phyloP scores from a whole-genome alignment of 768 basidiomycete species.

The Antrodiella citrinella region DNA sequence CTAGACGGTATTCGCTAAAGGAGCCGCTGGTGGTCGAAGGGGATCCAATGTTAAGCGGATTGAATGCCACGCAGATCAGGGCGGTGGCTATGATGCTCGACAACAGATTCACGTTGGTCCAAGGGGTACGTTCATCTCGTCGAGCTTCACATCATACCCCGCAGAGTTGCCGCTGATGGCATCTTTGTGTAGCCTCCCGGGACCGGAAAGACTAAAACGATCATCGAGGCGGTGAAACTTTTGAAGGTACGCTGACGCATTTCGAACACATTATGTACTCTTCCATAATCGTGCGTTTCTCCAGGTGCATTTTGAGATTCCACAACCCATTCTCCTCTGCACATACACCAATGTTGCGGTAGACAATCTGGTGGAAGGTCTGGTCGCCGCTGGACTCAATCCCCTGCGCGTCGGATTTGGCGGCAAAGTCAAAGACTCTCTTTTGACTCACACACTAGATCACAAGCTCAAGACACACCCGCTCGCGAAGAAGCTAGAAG shows the following conservation, averaged over 20 bases:
- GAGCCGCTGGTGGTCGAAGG: slow-evolving; percentile 65
- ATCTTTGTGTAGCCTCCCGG: slow-evolving; percentile 63
- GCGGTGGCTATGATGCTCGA: slow-evolving; percentile 87
- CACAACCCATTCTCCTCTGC: slow-evolving; percentile 82
- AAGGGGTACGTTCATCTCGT: slow-evolving; percentile 79
- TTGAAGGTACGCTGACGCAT: slow-evolving; percentile 52
- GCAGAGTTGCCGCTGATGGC: slow-evolving; percentile 1
- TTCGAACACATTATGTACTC: too few species aligned
- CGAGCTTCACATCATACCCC: slow-evolving; percentile 1
- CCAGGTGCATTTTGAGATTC: slow-evolving; percentile 71
- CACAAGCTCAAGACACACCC: slow-evolving; percentile 55
- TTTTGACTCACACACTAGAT: slow-evolving; percentile 55
- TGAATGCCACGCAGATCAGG: slow-evolving; percentile 72
- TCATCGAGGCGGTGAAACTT: slow-evolving; percentile 74
- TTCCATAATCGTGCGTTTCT: slow-evolving; percentile 5
- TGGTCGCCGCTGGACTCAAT: slow-evolving; percentile 51
- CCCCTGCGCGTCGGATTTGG: slow-evolving; percentile 71
- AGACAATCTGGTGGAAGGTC: slow-evolving; percentile 80
- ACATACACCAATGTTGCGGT: slow-evolving; percentile 93
- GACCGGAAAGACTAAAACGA: slow-evolving; percentile 90
- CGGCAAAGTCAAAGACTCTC: slow-evolving; percentile 48
- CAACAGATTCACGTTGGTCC: slow-evolving; percentile 69
- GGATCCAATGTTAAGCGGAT: slow-evolving; percentile 55
- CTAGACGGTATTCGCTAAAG: slow-evolving; percentile 48
- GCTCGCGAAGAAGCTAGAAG: slow-evolving; percentile 36